Conservation (phyloP, 257 asterid genomes). For the Striga asiatica region DNA sequence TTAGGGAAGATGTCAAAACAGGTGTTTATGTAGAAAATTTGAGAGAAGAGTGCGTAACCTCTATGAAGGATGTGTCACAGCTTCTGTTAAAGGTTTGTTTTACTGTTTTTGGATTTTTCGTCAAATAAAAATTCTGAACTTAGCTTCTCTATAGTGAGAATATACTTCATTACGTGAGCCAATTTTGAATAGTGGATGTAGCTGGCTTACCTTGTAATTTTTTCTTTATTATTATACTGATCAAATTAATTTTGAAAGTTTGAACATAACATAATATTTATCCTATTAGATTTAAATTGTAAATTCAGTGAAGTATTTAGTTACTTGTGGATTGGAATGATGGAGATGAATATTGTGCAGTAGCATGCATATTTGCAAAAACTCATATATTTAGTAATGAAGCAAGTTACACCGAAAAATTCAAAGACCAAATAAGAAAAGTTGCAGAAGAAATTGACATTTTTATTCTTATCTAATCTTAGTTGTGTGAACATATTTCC, state of each 20-base stretch:
- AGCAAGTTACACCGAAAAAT: neutral
- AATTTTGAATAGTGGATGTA: neutral
- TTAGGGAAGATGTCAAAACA: slow-evolving; percentile 79
- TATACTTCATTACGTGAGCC: neutral
- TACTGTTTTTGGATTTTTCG: neutral
- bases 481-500: neutral
- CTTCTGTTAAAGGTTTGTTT: slow-evolving; percentile 71
- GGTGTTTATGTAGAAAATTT: slow-evolving; percentile 95
- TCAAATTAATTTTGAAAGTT: neutral
- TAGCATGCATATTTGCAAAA: neutral
- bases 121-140: neutral
- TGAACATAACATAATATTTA: neutral
- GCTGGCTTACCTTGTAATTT: neutral
- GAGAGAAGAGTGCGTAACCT: slow-evolving; percentile 82
- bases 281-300: too few relatives aligned
- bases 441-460: too few relatives aligned
- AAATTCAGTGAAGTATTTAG: too few relatives aligned
- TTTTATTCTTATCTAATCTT: neutral
- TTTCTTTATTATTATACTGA: neutral
- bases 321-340: neutral
- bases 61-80: slow-evolving; percentile 79
- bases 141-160: neutral
- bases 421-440: too few relatives aligned
- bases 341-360: neutral
- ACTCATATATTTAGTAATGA: neutral